Evolutionary conservation across 1,284 basidiomycete genomes (phyloP), one percentile per base, ranked within the genome.

Genomic region (Golubevia sp.): DNA sequence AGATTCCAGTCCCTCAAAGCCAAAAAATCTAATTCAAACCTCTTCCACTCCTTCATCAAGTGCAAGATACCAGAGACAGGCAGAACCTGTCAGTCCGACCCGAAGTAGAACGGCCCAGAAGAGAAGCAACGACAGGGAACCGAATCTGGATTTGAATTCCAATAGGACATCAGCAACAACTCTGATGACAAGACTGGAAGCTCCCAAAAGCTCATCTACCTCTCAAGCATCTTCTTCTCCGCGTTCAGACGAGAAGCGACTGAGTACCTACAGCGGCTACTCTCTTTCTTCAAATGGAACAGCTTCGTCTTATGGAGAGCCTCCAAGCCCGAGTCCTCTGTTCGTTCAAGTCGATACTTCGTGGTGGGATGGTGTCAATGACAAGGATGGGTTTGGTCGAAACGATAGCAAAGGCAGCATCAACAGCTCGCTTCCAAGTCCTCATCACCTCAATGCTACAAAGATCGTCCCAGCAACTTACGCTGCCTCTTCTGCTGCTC

Each of bases 401-500:
- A 44, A 44, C 11, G 38, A 44, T 44, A 44, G 38, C 38, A 44
- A 44, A 44, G 38, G 38, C 13, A 44, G 38, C 38, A 13, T 13
- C 18, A 44, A 44, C 38, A 13, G 11, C 13, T 18, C 11, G 18
- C 18, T 18, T 8, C 11, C 11, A 13, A 13, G 11, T 8, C 11
- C 11, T 44, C 38, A 44, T 44, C 38, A 44, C 18, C 38, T 44
- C 11, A 13, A 8, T 44, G 38, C 38, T 44, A 15, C 23, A 15
- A 30, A 56, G 7, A 5, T 7, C 5, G 44, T 56, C 1, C 38
- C 64, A 1, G 62, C 66, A 58, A 64, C 66, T 21, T 63, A 62
- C 23, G 69, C 71, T 2, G 61, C 66, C 2, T 64, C 68, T 7
- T 65, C 64, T 2, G 51, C 50, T 21, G 69, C 66, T n/a, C 50